A percentile compares a stretch with the other conserved stretches of the same genome.
These are phyloP conservation scores for Phytopythium sindhum DNA, from an alignment of 352 stramenopile genomes.

Conservation along the genomic window DNA sequence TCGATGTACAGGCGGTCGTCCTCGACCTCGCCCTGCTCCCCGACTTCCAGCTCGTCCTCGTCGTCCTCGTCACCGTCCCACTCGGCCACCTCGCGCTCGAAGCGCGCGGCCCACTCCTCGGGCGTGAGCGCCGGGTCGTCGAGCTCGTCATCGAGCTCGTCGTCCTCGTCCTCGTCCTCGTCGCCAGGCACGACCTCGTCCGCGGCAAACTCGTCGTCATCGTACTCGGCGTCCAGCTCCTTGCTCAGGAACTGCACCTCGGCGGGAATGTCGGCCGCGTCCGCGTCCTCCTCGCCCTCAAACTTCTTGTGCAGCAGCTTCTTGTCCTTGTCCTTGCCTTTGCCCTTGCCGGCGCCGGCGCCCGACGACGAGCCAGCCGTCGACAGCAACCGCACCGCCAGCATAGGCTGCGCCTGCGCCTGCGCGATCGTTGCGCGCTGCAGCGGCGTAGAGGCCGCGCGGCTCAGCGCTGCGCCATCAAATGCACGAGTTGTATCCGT, in stretches of 20 bases:
- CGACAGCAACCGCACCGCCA: slow-evolving; percentile 27
- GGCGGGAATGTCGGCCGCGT: slow-evolving; percentile 42
- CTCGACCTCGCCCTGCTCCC: slow-evolving; percentile 23
- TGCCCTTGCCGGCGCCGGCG: slow-evolving; percentile 12
- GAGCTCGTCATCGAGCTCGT: slow-evolving; percentile 31
- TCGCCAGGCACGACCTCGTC: slow-evolving; percentile 29
- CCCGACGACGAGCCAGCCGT: slow-evolving; percentile 15
- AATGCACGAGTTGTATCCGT: too few relatives aligned
- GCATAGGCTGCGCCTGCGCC: slow-evolving; percentile 7
- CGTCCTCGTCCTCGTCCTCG: slow-evolving; percentile 19
- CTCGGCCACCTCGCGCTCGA: slow-evolving; percentile 58
- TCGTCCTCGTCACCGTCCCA: slow-evolving; percentile 42
- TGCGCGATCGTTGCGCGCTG: slow-evolving; percentile 9
- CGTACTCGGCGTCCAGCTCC: slow-evolving; percentile 31
- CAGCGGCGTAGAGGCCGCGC: slow-evolving; percentile 14
- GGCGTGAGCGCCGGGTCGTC: slow-evolving; percentile 30
- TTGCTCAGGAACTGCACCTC: slow-evolving; percentile 67
- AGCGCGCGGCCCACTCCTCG: slow-evolving; percentile 61
- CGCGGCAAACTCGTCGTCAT: slow-evolving; percentile 27
- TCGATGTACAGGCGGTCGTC: slow-evolving; percentile 74
- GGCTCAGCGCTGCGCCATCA: slow-evolving; percentile 20
- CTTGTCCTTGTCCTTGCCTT: slow-evolving; percentile 58
- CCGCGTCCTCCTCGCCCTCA: slow-evolving; percentile 44
- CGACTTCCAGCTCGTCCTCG: slow-evolving; percentile 7
- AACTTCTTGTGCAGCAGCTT: slow-evolving; percentile 57